Conservation (phyloP, 148 eudicot species). For the Polygonum maritimum region DNA sequence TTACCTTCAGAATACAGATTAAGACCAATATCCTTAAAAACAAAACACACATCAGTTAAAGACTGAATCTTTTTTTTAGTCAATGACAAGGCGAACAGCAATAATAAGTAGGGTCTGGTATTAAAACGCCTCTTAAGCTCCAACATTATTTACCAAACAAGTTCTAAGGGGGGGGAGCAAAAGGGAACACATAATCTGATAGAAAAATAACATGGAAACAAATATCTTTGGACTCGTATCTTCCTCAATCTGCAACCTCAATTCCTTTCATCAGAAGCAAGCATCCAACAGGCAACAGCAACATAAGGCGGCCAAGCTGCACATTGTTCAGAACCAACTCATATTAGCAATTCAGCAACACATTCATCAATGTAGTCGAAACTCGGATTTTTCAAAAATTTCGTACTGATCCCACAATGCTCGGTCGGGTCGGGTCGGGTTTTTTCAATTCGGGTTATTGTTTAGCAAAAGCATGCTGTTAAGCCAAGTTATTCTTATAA, state of each 20-base stretch:
- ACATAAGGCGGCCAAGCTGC: constrained; percentile 14
- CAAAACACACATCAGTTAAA: background rate
- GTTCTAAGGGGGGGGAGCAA: background rate
- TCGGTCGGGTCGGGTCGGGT: too few species aligned
- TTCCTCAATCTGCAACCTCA: background rate
- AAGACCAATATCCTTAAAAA: too few species aligned
- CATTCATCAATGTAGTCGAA: too few species aligned
- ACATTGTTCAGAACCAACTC: background rate
- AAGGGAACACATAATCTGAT: background rate
- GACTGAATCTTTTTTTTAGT: background rate
- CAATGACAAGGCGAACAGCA: background rate
- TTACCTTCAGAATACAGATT: too few species aligned
- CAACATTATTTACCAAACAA: background rate
- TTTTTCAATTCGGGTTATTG: background rate
- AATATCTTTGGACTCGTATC: background rate
- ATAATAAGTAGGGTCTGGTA: background rate
- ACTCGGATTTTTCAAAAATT: too few species aligned
- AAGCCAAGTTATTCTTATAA: background rate
- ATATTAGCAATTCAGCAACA: background rate
- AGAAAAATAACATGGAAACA: background rate
- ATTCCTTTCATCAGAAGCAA: constrained; percentile 3
- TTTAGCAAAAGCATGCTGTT: background rate
- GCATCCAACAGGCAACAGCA: constrained; percentile 13
- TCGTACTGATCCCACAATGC: too few species aligned
- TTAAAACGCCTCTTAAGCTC: background rate